Conservation (phyloP, 495 filamentous ascomycete species). For the Echria macrotheca region DNA sequence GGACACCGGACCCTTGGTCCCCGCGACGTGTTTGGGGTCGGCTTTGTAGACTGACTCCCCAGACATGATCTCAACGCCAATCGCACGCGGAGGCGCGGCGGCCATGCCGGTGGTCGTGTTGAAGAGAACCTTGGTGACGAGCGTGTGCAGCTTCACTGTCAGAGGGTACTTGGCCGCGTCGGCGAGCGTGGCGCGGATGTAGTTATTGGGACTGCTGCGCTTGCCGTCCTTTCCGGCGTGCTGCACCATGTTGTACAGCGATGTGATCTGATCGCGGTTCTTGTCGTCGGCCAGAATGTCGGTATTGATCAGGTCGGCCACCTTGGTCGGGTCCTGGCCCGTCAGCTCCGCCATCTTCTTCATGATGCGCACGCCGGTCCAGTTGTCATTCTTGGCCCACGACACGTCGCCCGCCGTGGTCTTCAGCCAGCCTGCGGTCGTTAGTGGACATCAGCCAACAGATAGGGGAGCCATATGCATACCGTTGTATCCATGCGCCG, state of each 20-base stretch:
- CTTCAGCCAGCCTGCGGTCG: constrained; percentile 40
- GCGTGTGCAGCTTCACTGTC: constrained; percentile 41
- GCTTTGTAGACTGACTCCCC: constrained; percentile 39
- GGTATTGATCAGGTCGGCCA: constrained; percentile 24
- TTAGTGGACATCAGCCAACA: too few species aligned
- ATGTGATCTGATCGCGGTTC: constrained; percentile 33
- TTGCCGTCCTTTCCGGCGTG: constrained; percentile 37
- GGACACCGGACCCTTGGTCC: constrained; percentile 22
- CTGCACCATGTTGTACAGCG: constrained; percentile 40
- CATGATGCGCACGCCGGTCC: constrained; percentile 27
- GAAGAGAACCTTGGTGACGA: constrained; percentile 45
- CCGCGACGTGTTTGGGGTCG: constrained; percentile 34
- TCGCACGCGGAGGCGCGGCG: constrained; percentile 21
- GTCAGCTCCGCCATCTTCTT: constrained; percentile 26
- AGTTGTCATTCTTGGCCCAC: constrained; percentile 26
- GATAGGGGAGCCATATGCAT: too few species aligned
- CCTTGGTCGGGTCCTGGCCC: constrained; percentile 31
- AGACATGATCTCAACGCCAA: constrained; percentile 41
- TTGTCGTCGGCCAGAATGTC: constrained; percentile 38
- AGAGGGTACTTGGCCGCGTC: constrained; percentile 40
- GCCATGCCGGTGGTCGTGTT: constrained; percentile 23
- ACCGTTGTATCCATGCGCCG: constrained; percentile 40
- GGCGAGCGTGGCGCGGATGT: constrained; percentile 39
- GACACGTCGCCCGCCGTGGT: constrained; percentile 30
- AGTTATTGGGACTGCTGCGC: constrained; percentile 38